A percentile compares a stretch with the other conserved stretches of the same genome.
These are phyloP conservation scores for Pseudohalonectria lignicola DNA, from an alignment of 2,329 filamentous ascomycete genomes.

Conservation along the genomic window DNA sequence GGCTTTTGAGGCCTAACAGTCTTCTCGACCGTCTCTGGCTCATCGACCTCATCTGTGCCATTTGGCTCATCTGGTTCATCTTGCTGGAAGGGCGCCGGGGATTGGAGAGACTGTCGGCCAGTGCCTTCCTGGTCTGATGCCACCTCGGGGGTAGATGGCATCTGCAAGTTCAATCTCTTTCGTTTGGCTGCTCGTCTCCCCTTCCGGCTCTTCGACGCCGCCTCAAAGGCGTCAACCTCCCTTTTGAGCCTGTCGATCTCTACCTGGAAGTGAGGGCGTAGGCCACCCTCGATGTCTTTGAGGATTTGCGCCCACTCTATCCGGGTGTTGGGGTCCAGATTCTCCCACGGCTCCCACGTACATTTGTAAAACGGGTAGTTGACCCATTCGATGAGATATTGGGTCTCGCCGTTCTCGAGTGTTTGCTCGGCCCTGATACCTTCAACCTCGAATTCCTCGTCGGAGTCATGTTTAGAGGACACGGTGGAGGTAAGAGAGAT, in stretches of 20 bases:
- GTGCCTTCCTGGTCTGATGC: no score
- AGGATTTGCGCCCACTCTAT: background rate
- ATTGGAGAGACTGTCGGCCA: no score
- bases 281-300: background rate
- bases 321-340: slow-evolving; percentile 2
- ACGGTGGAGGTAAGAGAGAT: slow-evolving; percentile 47
- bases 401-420: slow-evolving; percentile 16
- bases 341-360: slow-evolving; percentile 40
- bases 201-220: no score
- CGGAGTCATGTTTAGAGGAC: slow-evolving; percentile 15
- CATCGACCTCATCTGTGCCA: no score
- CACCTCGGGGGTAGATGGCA: no score
- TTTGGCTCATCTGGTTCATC: no score
- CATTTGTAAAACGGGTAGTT: slow-evolving; percentile 44
- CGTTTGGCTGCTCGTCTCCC: background rate
- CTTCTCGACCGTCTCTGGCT: no score
- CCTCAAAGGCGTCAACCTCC: no score
- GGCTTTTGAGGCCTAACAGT: no score
- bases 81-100: no score
- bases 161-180: background rate
- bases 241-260: background rate
- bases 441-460: slow-evolving; percentile 42
- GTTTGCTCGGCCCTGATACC: slow-evolving; percentile 36
- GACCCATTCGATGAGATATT: slow-evolving; percentile 55
- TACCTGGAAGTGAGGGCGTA: background rate